Evolutionary conservation across 1,139 yeast genomes (phyloP), one percentile per base, ranked within the genome.

Genomic region (Sugiyamaella japonica): DNA sequence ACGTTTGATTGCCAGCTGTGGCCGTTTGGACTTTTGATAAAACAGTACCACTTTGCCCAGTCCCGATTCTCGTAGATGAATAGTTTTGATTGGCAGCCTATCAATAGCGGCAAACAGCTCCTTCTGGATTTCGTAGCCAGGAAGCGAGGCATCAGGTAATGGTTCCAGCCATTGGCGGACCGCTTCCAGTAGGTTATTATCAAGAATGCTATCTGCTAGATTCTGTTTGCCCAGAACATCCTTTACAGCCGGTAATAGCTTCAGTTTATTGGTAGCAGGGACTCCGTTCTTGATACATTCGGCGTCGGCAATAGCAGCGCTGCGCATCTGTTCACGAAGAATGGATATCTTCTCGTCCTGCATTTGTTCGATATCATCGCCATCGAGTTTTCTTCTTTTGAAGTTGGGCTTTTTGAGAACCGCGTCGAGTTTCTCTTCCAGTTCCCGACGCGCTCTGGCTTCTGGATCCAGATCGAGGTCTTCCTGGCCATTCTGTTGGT

Each of bases 91-190:
- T 12, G 99, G 99, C 57, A 95, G 77, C 53, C 83, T 79, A 50
- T 82, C 80, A 58, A 93, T 76, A 36, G 96, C 86, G 20, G 76
- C 76, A 63, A 95, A 87, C 63, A 95, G 76, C 55, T 87, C 93
- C 70, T 87, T 89, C 70, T 95, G 99, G 61, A 95, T 91, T 71
- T 91, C 96, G 72, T 88, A 93, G 1, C 97, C 95, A 12, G 99
- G 99, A 74, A 95, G 78, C 7, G 97, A 89, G 45, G 96, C 96
- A 76, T 95, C 99, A 1, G 99, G 99, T 63, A 95, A 78, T 42
- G 99, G 99, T 70, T 95, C 99, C 57, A 95, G 78, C 99, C 99
- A 95, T 69, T 89, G 85, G 64, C 98, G 81, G 39, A 95, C 93
- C 50, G 97, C 95, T 66, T 93, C 97, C 61, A 95, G 78, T 65